These are phyloP conservation scores for Leccinum fibrillosum DNA, from an alignment of 768 basidiomycete species.

Conservation along the genomic window DNA sequence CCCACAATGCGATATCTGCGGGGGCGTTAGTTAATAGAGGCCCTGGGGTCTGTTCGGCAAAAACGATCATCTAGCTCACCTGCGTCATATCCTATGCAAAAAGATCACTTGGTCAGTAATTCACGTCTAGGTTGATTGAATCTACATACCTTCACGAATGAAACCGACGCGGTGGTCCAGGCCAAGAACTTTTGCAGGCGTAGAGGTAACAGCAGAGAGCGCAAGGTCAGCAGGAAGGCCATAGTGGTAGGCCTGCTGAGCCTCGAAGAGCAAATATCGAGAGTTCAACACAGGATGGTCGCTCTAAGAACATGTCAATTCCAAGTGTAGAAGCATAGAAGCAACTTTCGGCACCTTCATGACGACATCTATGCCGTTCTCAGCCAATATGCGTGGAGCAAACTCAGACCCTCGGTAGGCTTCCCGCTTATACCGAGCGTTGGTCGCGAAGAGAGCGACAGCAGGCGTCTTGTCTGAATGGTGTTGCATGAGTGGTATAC, in stretches of 20 bases:
- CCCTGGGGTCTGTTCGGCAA: not conserved
- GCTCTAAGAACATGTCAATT: slow-evolving; percentile 33
- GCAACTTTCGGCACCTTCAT: slow-evolving; percentile 50
- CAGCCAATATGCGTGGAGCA: slow-evolving; percentile 56
- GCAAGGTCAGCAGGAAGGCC: slow-evolving; percentile 66
- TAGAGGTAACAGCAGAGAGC: slow-evolving; percentile 66
- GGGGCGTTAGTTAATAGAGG: not conserved
- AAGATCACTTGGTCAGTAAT: not conserved
- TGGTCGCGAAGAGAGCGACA: slow-evolving; percentile 78
- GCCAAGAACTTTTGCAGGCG: slow-evolving; percentile 68
- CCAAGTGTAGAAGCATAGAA: slow-evolving; percentile 9
- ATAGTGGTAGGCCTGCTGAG: slow-evolving; percentile 67
- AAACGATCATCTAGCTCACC: slow-evolving; percentile 35
- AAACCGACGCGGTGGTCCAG: slow-evolving; percentile 75
- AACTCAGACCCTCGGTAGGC: slow-evolving; percentile 65
- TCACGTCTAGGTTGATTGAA: not conserved
- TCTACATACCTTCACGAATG: slow-evolving; percentile 42
- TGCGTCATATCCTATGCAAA: slow-evolving; percentile 60
- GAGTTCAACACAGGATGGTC: slow-evolving; percentile 56
- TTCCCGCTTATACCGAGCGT: slow-evolving; percentile 62
- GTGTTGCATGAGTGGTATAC: not conserved
- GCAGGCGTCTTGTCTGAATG: slow-evolving; percentile 55
- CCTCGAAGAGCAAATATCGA: slow-evolving; percentile 54
- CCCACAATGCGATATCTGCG: slow-evolving; percentile 71
- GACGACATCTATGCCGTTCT: slow-evolving; percentile 53